Evolutionary conservation across 164 flowering plant species (phyloP), one percentile per base, ranked within the genome.

Genomic region (Liriodendron chinense): DNA sequence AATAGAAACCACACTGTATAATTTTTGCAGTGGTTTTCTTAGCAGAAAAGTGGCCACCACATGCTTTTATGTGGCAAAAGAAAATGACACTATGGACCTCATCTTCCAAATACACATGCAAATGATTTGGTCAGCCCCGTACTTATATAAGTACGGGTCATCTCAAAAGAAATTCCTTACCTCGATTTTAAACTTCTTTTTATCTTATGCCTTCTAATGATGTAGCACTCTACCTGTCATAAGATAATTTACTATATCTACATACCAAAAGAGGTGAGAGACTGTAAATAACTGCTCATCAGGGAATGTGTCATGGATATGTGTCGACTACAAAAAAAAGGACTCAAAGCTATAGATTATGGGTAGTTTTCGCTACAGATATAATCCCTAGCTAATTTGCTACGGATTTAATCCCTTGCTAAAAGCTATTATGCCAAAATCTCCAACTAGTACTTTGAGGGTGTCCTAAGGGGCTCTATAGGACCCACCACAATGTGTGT

Each of bases 31-130:
- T 14, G 14, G 56, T 69, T 43, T 69, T 69, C 56, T 69, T 69
- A 4, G 23, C 7, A 43, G 56, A 43, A 69, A 69, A 69, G 14
- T 69, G 72, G 12, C 72, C 59, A 13, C 72, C 72, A 47, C 72
- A 69, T 43, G 72, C 72, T 12, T 69, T 1, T 14, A 20, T 7
- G 47, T 69, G 72, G n/a, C 72, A 69, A 69, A 69, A 69, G 10
- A 20, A 34, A 13, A 69, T 47, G 56, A 69, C 23, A 12, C 47
- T 34, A 47, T 61, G n/a, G 0, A 23, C 7, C 1, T 47, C 56
- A 34, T n/a, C 10, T 1, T 47, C 10, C n/a, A n/a, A n/a, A n/a
- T n/a, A n/a, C n/a, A n/a, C n/a, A n/a, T n/a, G n/a, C n/a, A n/a
- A n/a, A n/a, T n/a, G n/a, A n/a, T 69, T 47, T 69, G 72, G 20